These are phyloP conservation scores for Paspalum vaginatum DNA, from an alignment of 176 grass and related monocot species.

Conservation along the genomic window DNA sequence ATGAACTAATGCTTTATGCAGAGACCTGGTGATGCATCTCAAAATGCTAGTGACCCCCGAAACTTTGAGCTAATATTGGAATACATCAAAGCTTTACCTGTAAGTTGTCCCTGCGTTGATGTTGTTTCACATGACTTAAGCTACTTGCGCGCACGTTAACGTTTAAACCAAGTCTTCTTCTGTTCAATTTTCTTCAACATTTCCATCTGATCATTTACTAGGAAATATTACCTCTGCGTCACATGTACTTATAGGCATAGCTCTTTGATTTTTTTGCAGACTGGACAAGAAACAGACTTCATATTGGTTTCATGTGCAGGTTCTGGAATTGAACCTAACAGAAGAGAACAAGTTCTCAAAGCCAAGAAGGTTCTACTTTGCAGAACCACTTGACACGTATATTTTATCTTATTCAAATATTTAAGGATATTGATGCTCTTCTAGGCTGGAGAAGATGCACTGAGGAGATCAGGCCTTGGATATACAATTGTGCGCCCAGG, in stretches of 20 bases:
- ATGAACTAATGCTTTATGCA: conserved; percentile 50
- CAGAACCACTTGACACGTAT: neutral
- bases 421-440: conserved; percentile 26
- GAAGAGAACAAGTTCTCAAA: conserved; percentile 98
- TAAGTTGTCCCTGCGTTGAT: conserved; percentile 48
- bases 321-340: conserved; percentile 79
- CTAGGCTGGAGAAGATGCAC: conserved; percentile 90
- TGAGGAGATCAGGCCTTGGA: conserved; percentile 93
- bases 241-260: conserved; percentile 37
- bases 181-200: conserved; percentile 14
- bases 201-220: conserved; percentile 15
- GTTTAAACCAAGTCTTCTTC: conserved; percentile 4
- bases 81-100: conserved; percentile 96
- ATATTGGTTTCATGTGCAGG: conserved; percentile 94
- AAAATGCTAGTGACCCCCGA: conserved; percentile 75
- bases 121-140: neutral
- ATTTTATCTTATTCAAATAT: conserved; percentile 34
- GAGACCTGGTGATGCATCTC: conserved; percentile 80
- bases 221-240: conserved; percentile 21
- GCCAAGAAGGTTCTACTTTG: conserved; percentile 81
- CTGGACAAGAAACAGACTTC: conserved; percentile 92
- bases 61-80: conserved; percentile 90
- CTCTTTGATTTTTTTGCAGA: conserved; percentile 47
- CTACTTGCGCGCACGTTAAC: neutral
- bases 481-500: conserved; percentile 97